Evolutionary conservation across 441 rosid species (phyloP), one percentile per base, ranked within the genome.

Genomic region (Arabidopsis lyrata): DNA sequence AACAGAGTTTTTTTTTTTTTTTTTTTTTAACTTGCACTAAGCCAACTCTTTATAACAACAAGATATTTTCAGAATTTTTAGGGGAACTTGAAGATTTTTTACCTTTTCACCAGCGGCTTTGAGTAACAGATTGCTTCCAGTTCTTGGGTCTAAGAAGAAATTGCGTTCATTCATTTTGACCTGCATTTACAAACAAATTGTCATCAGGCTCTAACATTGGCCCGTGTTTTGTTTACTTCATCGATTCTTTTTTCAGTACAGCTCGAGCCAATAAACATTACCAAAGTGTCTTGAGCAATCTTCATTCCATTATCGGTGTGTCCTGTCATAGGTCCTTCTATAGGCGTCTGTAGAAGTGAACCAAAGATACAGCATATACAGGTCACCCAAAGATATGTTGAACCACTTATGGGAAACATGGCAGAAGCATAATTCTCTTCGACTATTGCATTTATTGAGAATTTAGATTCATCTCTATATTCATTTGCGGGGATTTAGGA

Each of bases 51-150:
- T 16, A 48, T 35, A 34, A 49, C 52, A 13, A n/a, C 27, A 50
- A 10, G 34, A n/a, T 55, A 41, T 72, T 18, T 72, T 50, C 55
- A 38, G 9, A 64, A 56, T 31, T 13, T 32, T 16, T 48, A 12
- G 2, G 12, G 49, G 47, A 10, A 55, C 15, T 57, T 49, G 15
- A 24, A 52, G 63, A 32, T 56, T 44, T 47, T 81, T 75, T 0
- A 95, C 98, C 95, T 87, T 88, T 84, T 92, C 98, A 58, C 97
- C 92, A 60, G 97, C 87, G 35, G 99, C 98, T 69, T 68, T 68
- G 61, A 83, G 86, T 60, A 92, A 92, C 70, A 95, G 96, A 57
- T 84, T 92, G 68, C 86, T 91, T 81, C 93, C 99, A 39, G 38
- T 42, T 84, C 77, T 89, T 38, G 78, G 57, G 60, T 41, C 86